A percentile compares a stretch with the other conserved stretches of the same genome.
These are phyloP conservation scores for Allium sativum DNA, from an alignment of 106 monocot species.

Conservation along the genomic window DNA sequence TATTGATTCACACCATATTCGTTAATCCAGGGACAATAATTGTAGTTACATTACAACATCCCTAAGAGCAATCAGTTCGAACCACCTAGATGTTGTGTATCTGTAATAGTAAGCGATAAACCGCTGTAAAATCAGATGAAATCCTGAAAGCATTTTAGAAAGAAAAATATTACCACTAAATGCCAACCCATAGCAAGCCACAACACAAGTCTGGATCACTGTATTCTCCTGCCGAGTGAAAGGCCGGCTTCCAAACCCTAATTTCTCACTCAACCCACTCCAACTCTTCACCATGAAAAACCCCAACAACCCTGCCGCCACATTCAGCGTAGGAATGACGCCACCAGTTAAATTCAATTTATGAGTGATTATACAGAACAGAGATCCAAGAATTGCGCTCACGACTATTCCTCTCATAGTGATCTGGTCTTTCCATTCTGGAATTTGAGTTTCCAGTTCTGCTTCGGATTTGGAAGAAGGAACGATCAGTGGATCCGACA, in stretches of 20 bases:
- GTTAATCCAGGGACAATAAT: no score
- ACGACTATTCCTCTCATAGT: constrained; percentile 50
- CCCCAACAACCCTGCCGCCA: constrained; percentile 67
- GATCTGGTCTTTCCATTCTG: constrained; percentile 64
- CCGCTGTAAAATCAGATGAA: no score
- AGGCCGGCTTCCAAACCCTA: constrained; percentile 36
- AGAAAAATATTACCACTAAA: constrained; percentile 42
- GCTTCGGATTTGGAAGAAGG: not conserved
- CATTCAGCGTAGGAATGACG: constrained; percentile 84
- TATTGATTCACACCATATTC: no score
- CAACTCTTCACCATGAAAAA: constrained; percentile 70
- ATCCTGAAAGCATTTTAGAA: no score
- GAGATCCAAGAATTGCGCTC: constrained; percentile 50
- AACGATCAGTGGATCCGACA: constrained; percentile 25
- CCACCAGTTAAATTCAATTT: constrained; percentile 85
- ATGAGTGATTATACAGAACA: constrained; percentile 80
- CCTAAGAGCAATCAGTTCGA: no score
- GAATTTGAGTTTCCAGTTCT: constrained; percentile 15
- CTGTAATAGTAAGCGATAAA: no score
- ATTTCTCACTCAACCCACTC: constrained; percentile 31
- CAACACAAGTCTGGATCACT: constrained; percentile 87
- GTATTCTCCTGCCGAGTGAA: constrained; percentile 85
- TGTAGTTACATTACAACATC: no score
- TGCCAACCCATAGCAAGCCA: constrained; percentile 73
- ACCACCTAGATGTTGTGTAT: no score